These are phyloP conservation scores for Starmera caribaea DNA, from an alignment of 805 yeast species.

Conservation along the genomic window DNA sequence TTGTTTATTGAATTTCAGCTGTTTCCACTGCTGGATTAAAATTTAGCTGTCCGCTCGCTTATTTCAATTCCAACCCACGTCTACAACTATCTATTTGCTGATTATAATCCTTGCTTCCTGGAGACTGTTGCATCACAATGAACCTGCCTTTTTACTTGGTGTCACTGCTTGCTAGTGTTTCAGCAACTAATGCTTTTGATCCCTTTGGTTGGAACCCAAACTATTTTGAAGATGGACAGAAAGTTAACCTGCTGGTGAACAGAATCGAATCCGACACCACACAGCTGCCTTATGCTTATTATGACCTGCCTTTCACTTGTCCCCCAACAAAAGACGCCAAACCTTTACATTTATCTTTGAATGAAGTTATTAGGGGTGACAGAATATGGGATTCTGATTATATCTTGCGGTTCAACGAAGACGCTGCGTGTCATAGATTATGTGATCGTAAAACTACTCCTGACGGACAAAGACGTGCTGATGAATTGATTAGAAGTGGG, in stretches of 20 bases:
- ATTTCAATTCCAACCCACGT: too few relatives aligned
- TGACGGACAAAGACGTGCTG: constrained; percentile 44
- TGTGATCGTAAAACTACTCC: constrained; percentile 59
- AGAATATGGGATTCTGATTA: constrained; percentile 70
- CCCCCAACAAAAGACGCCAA: constrained; percentile 47
- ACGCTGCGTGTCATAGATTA: constrained; percentile 51
- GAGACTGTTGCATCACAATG: too few relatives aligned
- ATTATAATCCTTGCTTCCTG: too few relatives aligned
- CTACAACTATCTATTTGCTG: too few relatives aligned
- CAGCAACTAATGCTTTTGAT: background rate
- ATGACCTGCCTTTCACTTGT: constrained; percentile 74
- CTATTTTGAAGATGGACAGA: constrained; percentile 40
- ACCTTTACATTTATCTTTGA: constrained; percentile 58
- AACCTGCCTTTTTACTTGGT: too few relatives aligned
- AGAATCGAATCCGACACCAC: constrained; percentile 72
- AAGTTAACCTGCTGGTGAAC: constrained; percentile 62
- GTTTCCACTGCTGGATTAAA: too few relatives aligned
- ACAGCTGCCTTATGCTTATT: constrained; percentile 67
- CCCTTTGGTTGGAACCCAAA: constrained; percentile 23
- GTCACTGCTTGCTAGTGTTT: too few relatives aligned
- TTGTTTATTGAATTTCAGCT: too few relatives aligned
- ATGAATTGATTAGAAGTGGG: constrained; percentile 50
- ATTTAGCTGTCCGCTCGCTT: too few relatives aligned
- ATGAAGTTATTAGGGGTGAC: constrained; percentile 76
- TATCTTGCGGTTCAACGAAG: constrained; percentile 52